Conservation (phyloP, 257 asterid genomes). For the Ligustrum vulgare region DNA sequence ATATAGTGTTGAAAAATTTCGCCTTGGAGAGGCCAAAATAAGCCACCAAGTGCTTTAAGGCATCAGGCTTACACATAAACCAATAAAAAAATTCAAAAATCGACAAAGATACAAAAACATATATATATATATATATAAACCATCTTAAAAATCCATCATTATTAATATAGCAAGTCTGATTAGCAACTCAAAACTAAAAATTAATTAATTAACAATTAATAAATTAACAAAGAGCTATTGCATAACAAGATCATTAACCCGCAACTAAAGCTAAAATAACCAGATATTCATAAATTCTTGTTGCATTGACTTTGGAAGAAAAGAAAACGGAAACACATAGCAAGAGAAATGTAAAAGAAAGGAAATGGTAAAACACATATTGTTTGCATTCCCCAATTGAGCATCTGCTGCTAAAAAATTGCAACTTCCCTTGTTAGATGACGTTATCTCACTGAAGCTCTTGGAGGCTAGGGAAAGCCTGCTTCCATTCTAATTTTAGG, state of each 20-base stretch:
- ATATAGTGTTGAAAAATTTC: not conserved
- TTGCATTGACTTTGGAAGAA: not conserved
- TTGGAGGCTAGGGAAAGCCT: not conserved
- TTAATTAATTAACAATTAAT: not conserved
- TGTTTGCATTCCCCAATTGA: not conserved
- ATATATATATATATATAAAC: not conserved
- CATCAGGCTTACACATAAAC: not conserved
- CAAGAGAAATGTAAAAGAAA: not conserved
- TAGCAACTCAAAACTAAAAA: not conserved
- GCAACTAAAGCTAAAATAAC: not conserved
- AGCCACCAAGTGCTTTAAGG: not conserved
- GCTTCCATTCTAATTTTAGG: not conserved
- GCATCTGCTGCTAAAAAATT: not conserved
- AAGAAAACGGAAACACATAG: not conserved
- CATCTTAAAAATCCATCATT: not conserved
- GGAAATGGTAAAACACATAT: not conserved
- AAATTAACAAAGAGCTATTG: not conserved
- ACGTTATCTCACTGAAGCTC: not conserved
- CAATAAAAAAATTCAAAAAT: not conserved
- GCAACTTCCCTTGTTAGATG: not conserved
- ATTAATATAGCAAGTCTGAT: not conserved
- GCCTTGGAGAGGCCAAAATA: not conserved
- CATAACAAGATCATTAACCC: not conserved
- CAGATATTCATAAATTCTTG: not conserved
- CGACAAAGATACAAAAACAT: not conserved